These are phyloP conservation scores for Neltuma alba DNA, from an alignment of 306 rosid species.

Conservation along the genomic window DNA sequence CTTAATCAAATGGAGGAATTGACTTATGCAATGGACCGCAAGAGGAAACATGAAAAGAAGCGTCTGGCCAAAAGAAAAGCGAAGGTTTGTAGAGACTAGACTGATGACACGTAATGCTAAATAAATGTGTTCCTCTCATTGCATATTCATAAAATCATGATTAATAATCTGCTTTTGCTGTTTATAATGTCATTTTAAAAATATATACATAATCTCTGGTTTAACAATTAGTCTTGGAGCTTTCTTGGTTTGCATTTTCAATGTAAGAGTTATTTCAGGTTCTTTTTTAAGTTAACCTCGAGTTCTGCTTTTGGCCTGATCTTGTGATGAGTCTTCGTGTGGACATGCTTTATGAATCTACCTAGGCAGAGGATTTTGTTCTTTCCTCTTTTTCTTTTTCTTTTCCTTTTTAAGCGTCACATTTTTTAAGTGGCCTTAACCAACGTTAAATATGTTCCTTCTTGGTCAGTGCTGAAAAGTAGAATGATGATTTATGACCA, in stretches of 20 bases:
- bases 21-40: conserved; percentile 70
- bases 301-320: not conserved
- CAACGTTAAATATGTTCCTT: not conserved
- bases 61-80: conserved; percentile 76
- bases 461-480: not conserved
- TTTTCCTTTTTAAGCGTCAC: not conserved
- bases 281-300: not conserved
- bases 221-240: not conserved
- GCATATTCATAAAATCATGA: not conserved
- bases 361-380: not conserved
- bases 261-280: not conserved
- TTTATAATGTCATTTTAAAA: not conserved
- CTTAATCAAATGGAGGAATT: conserved; percentile 97
- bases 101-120: not conserved
- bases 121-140: not conserved
- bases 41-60: conserved; percentile 83
- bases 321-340: not conserved
- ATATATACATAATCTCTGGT: not conserved
- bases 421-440: not conserved
- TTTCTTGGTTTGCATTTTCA: not conserved
- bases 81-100: conserved; percentile 67
- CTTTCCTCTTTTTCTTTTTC: not conserved
- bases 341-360: not conserved
- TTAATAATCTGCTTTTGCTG: not conserved
- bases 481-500: not conserved